These are phyloP conservation scores for Ceratocystis huliohia DNA, from an alignment of 2,329 filamentous ascomycete species.

Conservation along the genomic window DNA sequence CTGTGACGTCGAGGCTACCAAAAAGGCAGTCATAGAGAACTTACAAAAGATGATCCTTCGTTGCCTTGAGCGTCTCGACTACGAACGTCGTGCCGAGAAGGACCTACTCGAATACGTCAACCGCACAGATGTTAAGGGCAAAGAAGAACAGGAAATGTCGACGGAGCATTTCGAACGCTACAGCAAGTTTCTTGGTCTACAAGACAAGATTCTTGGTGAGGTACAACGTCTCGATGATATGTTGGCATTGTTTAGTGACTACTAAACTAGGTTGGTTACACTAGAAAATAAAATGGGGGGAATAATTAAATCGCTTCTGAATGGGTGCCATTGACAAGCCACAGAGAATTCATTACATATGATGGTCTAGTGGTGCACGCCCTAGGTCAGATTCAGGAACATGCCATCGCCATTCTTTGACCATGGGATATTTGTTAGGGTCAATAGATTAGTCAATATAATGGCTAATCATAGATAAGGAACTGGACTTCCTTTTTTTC, in stretches of 20 bases:
- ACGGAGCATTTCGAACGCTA: slow-evolving; percentile 57
- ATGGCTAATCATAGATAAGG: no score
- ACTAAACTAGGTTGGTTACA: slow-evolving; percentile 31
- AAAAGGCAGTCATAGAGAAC: slow-evolving; percentile 60
- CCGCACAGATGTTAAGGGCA: slow-evolving; percentile 71
- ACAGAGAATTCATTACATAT: no score
- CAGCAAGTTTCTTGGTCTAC: slow-evolving; percentile 46
- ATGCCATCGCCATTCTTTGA: no score
- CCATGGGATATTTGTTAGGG: no score
- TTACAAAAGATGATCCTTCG: slow-evolving; percentile 84
- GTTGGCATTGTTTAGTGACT: slow-evolving; percentile 72
- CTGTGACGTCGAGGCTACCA: slow-evolving; percentile 64
- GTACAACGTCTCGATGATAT: slow-evolving; percentile 72
- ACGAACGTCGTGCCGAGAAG: slow-evolving; percentile 59
- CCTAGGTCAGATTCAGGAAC: no score
- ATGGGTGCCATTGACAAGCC: no score
- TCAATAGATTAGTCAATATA: no score
- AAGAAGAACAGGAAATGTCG: slow-evolving; percentile 68
- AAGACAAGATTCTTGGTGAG: slow-evolving; percentile 65
- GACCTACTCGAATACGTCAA: slow-evolving; percentile 70
- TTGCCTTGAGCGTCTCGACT: slow-evolving; percentile 64
- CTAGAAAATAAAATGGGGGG: slow-evolving; percentile 4
- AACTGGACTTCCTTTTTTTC: no score
- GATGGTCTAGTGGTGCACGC: no score
- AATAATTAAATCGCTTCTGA: background rate